phyloP scores from a whole-genome alignment of 805 yeast species.

The Saturnispora gosingensis region DNA sequence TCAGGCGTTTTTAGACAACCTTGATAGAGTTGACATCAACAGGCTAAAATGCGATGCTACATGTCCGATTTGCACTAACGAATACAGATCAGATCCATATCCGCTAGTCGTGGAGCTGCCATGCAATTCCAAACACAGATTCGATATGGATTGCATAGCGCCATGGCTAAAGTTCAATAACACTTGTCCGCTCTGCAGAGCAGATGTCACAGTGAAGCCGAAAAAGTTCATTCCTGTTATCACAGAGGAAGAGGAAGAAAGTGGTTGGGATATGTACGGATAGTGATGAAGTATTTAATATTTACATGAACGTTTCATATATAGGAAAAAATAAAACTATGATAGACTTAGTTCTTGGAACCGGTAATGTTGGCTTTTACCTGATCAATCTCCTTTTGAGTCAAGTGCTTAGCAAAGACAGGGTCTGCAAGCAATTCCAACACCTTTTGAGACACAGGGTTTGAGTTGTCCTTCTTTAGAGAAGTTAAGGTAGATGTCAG shows the following conservation, averaged over 20 bases:
- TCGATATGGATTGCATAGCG: slow-evolving; percentile 83
- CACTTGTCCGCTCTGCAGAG: slow-evolving; percentile 84
- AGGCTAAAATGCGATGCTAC: slow-evolving; percentile 40
- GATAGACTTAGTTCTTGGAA: neutral
- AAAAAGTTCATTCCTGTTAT: slow-evolving; percentile 27
- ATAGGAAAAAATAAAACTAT: neutral
- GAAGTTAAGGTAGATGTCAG: slow-evolving; percentile 19
- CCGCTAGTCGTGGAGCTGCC: slow-evolving; percentile 73
- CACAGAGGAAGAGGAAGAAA: slow-evolving; percentile 57
- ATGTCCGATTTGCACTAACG: slow-evolving; percentile 80
- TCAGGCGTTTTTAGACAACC: slow-evolving; percentile 61
- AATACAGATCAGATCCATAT: slow-evolving; percentile 59
- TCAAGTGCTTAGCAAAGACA: slow-evolving; percentile 50
- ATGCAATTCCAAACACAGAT: slow-evolving; percentile 60
- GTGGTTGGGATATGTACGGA: slow-evolving; percentile 76
- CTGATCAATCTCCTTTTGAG: slow-evolving; percentile 18
- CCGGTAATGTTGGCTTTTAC: slow-evolving; percentile 9
- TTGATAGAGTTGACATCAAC: slow-evolving; percentile 54
- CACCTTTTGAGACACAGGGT: slow-evolving; percentile 56
- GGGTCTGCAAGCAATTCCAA: slow-evolving; percentile 63
- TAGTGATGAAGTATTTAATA: slow-evolving; percentile 18
- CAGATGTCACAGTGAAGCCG: slow-evolving; percentile 50
- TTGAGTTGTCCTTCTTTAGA: slow-evolving; percentile 16
- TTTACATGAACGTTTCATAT: slow-evolving; percentile 1
- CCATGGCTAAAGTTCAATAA: slow-evolving; percentile 75